Conservation (phyloP, 192 early-diverging fungal species). For the Podila epigama region DNA sequence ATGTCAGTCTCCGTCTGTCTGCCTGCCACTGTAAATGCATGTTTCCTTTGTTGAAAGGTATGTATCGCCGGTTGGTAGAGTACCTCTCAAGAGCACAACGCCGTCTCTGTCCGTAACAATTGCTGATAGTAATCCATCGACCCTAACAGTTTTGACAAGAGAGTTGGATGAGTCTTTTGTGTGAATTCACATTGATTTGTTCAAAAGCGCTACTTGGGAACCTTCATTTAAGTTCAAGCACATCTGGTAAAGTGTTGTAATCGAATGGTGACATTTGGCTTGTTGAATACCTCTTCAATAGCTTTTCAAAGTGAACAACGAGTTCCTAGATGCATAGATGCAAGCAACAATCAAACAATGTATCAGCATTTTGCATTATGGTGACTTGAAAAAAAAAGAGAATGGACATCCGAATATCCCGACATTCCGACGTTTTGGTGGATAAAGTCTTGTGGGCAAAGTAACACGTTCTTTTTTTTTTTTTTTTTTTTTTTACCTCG, state of each 20-base stretch:
- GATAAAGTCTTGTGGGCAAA: too few relatives aligned
- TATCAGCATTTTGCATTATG: background rate
- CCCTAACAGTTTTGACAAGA: constrained; percentile 4
- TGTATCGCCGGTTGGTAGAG: background rate
- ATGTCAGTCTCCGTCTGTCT: too few relatives aligned
- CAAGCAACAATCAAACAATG: background rate
- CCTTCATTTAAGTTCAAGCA: background rate
- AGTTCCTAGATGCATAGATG: constrained; percentile 26
- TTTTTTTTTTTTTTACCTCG: background rate
- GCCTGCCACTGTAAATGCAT: background rate
- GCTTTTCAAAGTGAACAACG: constrained; percentile 51
- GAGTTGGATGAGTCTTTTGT: background rate
- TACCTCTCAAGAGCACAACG: constrained; percentile 65
- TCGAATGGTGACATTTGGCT: background rate
- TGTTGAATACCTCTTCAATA: constrained; percentile 34
- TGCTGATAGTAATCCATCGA: constrained; percentile 59
- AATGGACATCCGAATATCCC: too few relatives aligned
- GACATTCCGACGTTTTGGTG: too few relatives aligned
- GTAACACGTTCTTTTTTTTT: too few relatives aligned
- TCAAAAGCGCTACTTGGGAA: background rate
- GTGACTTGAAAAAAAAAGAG: background rate
- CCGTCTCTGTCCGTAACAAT: constrained; percentile 69
- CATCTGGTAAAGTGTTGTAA: constrained; percentile 28
- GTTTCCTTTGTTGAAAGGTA: background rate
- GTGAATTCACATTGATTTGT: background rate